Conservation (phyloP, 495 filamentous ascomycete genomes). For the Terfezia claveryi region DNA sequence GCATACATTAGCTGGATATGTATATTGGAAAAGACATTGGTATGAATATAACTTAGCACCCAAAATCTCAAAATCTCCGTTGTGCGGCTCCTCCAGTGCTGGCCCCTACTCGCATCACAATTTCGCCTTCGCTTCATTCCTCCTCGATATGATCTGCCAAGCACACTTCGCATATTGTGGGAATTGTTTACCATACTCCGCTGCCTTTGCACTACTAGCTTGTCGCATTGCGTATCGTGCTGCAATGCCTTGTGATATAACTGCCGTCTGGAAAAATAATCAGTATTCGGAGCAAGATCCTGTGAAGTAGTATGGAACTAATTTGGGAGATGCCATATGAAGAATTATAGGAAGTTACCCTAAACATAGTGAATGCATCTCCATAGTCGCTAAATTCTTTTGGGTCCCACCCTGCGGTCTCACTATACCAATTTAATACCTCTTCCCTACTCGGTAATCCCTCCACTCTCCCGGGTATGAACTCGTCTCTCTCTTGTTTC, state of each 20-base stretch:
- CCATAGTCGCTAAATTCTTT: conserved; percentile 39
- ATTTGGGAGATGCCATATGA: neutral
- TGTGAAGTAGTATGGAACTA: too few relatives aligned
- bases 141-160: conserved; percentile 40
- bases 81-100: too few relatives aligned
- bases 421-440: conserved; percentile 54
- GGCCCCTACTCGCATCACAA: too few relatives aligned
- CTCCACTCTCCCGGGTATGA: conserved; percentile 36
- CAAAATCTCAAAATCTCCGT: too few relatives aligned
- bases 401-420: conserved; percentile 39
- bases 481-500: conserved; percentile 25
- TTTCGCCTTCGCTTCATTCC: neutral
- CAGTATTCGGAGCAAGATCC: too few relatives aligned
- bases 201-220: conserved; percentile 69
- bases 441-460: conserved; percentile 57
- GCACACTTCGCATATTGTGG: conserved; percentile 48
- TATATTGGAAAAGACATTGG: too few relatives aligned
- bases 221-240: conserved; percentile 65
- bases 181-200: conserved; percentile 42
- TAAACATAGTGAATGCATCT: conserved; percentile 35
- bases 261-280: conserved; percentile 28
- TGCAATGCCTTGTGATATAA: conserved; percentile 88
- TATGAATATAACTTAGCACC: too few relatives aligned
- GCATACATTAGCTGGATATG: too few relatives aligned
- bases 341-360: conserved; percentile 6